Evolutionary conservation across 768 basidiomycete genomes (phyloP), one percentile per base, ranked within the genome.

Genomic region (Dictyophora rubrovolvata): DNA sequence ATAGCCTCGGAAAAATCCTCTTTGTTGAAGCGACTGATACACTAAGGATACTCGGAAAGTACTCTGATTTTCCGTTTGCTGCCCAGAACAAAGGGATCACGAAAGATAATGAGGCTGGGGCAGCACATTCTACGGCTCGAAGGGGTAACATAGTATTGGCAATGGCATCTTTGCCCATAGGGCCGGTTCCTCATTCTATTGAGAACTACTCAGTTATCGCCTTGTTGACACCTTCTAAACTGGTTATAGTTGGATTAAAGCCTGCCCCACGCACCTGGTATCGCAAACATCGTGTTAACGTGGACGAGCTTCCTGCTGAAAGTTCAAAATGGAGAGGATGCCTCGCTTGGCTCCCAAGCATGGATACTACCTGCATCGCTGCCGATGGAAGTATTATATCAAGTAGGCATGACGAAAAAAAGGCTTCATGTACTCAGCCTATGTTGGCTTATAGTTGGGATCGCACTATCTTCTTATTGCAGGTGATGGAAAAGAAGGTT

Each of bases 1-100:
- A 97, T 71, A 89, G 87, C 56, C 74, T 99, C 4, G 93, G 96
- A 23, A 94, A 91, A 69, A 86, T 98, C 11, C 77, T 98, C 14
- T 96, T 96, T 63, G 86, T 99, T 6, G 94, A 97, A 50, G 93
- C 94, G 12, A 85, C 89, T 16, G 96, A 99, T 69, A 91, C 90
- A 35, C 79, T 98, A 49, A 85, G 96, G 17, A 90, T 99, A 55
- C 78, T 98, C 1, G 96, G 96, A 1, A 89, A 87, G 65, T 95
- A 97, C 66, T 88, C 89, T 3, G 81, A 85, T 28, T 75, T 77
- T 48, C 66, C 60, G 2, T 61, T 33, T 14, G 46, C n/a, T 33
- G 63, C 22, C 54, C 47, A 35, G 23, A 36, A 48, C 48, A 64
- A 16, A 48, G 63, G 54, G 61, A 60, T 21, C 59, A 63, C 58